A percentile compares a stretch with the other conserved stretches of the same genome.
Conservation (phyloP, 2,329 filamentous ascomycete species). For the Macrophomina tecta region DNA sequence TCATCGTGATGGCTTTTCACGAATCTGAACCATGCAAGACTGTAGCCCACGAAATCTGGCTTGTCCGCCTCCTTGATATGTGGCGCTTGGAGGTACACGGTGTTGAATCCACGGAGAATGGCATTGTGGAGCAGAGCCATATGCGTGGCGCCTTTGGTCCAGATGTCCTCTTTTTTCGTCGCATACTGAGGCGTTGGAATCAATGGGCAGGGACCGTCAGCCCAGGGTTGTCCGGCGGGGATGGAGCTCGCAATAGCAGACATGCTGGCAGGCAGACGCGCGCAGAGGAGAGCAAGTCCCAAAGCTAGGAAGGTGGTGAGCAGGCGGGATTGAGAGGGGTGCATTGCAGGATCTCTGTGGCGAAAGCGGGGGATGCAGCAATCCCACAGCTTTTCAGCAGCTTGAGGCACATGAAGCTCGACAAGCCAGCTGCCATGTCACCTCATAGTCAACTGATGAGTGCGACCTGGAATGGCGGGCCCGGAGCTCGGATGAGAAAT, state of each 20-base stretch:
- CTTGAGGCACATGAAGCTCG: constrained; percentile 9
- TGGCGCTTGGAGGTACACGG: constrained; percentile 48
- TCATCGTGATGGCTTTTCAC: constrained; percentile 46
- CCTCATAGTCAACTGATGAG: constrained; percentile 22
- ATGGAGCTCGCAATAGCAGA: constrained; percentile 1
- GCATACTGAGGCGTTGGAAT: constrained; percentile 39
- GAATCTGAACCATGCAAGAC: constrained; percentile 42
- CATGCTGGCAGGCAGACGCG: constrained; percentile 18
- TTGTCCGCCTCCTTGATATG: constrained; percentile 40
- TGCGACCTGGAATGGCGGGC: constrained; percentile 15
- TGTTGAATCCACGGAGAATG: constrained; percentile 49
- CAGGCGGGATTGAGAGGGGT: neutral
- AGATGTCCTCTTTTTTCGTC: constrained; percentile 42
- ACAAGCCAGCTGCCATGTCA: constrained; percentile 14
- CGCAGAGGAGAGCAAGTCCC: constrained; percentile 13
- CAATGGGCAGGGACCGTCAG: constrained; percentile 39
- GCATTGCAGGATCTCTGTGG: constrained; percentile 16
- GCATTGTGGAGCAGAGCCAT: constrained; percentile 50
- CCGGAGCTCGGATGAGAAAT: constrained; percentile 26
- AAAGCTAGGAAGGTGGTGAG: constrained; percentile 12
- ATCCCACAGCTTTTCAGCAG: constrained; percentile 16
- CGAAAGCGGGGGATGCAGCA: neutral
- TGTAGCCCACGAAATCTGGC: constrained; percentile 45
- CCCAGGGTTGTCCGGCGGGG: constrained; percentile 36
- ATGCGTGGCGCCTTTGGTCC: constrained; percentile 43